phyloP scores from a whole-genome alignment of 768 basidiomycete species.

The Tulasnella sp. region DNA sequence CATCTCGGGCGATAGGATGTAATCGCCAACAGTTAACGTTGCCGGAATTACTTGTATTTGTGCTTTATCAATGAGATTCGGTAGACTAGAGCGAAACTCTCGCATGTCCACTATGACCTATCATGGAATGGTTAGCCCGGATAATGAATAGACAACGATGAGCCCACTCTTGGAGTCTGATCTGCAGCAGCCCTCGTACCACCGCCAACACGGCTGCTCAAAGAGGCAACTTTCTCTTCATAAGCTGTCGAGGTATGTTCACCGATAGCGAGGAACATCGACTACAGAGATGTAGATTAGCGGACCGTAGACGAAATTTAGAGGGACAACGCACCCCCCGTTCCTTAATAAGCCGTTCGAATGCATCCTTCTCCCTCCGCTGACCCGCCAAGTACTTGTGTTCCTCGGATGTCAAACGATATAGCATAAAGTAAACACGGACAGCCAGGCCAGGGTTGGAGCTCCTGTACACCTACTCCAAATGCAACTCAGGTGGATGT shows the following conservation, averaged over 20 bases:
- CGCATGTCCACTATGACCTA: slow-evolving; percentile 95
- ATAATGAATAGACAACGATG: neutral
- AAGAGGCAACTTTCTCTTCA: slow-evolving; percentile 48
- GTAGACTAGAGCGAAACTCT: slow-evolving; percentile 88
- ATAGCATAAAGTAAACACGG: slow-evolving; percentile 92
- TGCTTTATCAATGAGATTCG: slow-evolving; percentile 77
- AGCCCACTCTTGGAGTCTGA: slow-evolving; percentile 50
- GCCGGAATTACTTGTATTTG: slow-evolving; percentile 73
- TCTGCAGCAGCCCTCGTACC: slow-evolving; percentile 55
- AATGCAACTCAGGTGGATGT: neutral
- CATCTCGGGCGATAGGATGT: slow-evolving; percentile 88
- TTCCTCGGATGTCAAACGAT: slow-evolving; percentile 85
- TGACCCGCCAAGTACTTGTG: slow-evolving; percentile 87
- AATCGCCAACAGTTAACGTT: slow-evolving; percentile 90
- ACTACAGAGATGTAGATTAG: slow-evolving; percentile 34
- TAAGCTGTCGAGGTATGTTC: slow-evolving; percentile 24
- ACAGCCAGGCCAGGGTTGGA: slow-evolving; percentile 71
- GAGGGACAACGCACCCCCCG: slow-evolving; percentile 50
- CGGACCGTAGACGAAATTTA: neutral
- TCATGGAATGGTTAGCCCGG: neutral
- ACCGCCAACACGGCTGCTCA: slow-evolving; percentile 76
- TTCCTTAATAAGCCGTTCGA: slow-evolving; percentile 85
- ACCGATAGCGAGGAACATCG: slow-evolving; percentile 75
- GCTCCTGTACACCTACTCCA: slow-evolving; percentile 65
- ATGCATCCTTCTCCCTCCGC: slow-evolving; percentile 84